Evolutionary conservation across 106 monocot species (phyloP), one percentile per base, ranked within the genome.

Genomic region (Phalaenopsis equestris): DNA sequence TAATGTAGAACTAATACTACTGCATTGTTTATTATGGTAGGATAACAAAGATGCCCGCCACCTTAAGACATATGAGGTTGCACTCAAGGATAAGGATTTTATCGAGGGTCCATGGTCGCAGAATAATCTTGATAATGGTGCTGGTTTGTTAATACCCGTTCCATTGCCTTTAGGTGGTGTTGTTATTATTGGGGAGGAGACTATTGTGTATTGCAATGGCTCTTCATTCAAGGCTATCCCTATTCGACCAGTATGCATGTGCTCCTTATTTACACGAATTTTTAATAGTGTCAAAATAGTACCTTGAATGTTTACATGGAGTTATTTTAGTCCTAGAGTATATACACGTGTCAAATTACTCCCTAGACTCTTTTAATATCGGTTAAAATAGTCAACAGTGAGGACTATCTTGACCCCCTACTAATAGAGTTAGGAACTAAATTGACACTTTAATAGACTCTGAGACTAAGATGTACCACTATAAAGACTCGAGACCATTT

Each of bases 11-110:
- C 17, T 70, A 43, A 16, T 72, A 1, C 12, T 81, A 12, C 14
- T 74, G 46, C 37, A 80, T 78, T 24, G 43, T 75, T 80, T 17
- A 4, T 75, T 58, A 42, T 30, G 83, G 2, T 81, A 99, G 98
- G 94, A 99, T 83, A 99, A 99, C 76, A 99, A 94, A 85, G 98
- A 99, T 93, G 98, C 94, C 47, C 90, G 98, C 7, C 98, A 99
- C 87, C 91, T 93, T 77, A 99, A 99, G 83, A 99, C 98, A 80
- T 99, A 99, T 79, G 98, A 99, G 79, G 94, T 99, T 79, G 92
- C 91, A 7, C 89, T 99, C 46, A 99, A 99, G 84, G 98, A 99
- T 77, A 99, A 99, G 81, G 98, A 99, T 75, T 99, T 99, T 82
- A 86, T 90, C 80, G 98, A 99, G 86, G 98, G 98, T 49, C 98